A percentile compares a stretch with the other conserved stretches of the same genome.
phyloP scores from a whole-genome alignment of 2,329 filamentous ascomycete species.

The Elsinoe necatrix region DNA sequence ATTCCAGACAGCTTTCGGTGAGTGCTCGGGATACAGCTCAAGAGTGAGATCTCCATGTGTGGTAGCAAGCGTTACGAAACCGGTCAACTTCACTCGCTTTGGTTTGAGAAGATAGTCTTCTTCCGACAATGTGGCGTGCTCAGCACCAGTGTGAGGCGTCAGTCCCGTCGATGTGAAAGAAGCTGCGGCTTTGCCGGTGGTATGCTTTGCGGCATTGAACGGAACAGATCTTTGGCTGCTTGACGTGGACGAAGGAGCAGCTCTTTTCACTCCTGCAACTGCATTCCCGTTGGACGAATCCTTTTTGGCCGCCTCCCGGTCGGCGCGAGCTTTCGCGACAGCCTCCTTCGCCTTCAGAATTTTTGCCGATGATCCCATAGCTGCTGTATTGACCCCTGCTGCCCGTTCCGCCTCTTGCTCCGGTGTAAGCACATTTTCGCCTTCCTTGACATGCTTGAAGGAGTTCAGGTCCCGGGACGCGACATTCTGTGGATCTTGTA shows the following conservation, averaged over 20 bases:
- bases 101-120: constrained; percentile 97
- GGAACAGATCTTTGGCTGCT: constrained; percentile 39
- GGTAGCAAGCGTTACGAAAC: constrained; percentile 84
- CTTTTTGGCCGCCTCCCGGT: constrained; percentile 44
- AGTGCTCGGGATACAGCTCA: constrained; percentile 82
- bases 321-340: constrained; percentile 78
- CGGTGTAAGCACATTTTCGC: constrained; percentile 56
- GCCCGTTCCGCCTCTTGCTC: constrained; percentile 61
- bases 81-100: constrained; percentile 77
- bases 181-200: constrained; percentile 81
- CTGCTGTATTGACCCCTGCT: constrained; percentile 60
- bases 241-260: constrained; percentile 25
- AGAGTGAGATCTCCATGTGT: constrained; percentile 77
- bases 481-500: constrained; percentile 92
- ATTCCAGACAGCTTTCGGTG: constrained; percentile 93
- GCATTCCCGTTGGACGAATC: constrained; percentile 30
- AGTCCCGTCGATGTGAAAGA: constrained; percentile 93
- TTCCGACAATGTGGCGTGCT: constrained; percentile 76
- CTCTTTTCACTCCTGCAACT: constrained; percentile 51
- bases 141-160: constrained; percentile 81
- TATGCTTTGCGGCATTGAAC: constrained; percentile 83
- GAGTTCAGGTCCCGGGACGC: constrained; percentile 71
- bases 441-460: constrained; percentile 85
- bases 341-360: constrained; percentile 86
- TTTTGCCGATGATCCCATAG: constrained; percentile 71